Evolutionary conservation across 2,329 filamentous ascomycete species (phyloP).

Genomic region (Fusarium sp.): DNA sequence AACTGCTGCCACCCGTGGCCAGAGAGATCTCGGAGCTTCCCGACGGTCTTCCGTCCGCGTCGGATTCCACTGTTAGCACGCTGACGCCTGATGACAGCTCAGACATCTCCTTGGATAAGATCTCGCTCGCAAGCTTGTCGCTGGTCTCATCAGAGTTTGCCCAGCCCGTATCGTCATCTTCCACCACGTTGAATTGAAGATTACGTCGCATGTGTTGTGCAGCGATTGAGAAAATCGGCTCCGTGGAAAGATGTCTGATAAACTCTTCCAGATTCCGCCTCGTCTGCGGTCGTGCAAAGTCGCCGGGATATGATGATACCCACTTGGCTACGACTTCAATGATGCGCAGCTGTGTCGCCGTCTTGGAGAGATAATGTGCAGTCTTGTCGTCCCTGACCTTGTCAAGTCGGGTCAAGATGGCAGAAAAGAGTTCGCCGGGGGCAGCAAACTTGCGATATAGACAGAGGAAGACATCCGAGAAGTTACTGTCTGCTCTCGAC

Average conservation of each 20-base stretch:
- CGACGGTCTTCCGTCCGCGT: constrained; percentile 58
- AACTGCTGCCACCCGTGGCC: constrained; percentile 53
- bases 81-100: constrained; percentile 57
- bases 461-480: constrained; percentile 88
- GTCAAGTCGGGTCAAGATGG: constrained; percentile 83
- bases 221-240: constrained; percentile 85
- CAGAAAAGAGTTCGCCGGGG: constrained; percentile 80
- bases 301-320: constrained; percentile 90
- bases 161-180: constrained; percentile 95
- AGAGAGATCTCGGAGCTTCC: constrained; percentile 59
- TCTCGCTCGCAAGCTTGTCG: constrained; percentile 51
- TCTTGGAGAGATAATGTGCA: constrained; percentile 79
- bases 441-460: constrained; percentile 94
- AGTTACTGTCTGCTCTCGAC: constrained; percentile 90
- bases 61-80: constrained; percentile 62
- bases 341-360: constrained; percentile 83
- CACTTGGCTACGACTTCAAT: constrained; percentile 88
- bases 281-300: constrained; percentile 86
- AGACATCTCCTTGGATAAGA: constrained; percentile 55
- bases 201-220: constrained; percentile 87
- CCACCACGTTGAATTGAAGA: constrained; percentile 76
- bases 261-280: constrained; percentile 80
- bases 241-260: constrained; percentile 77
- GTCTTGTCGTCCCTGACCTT: constrained; percentile 73
- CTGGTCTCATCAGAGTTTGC: constrained; percentile 77